phyloP scores from a whole-genome alignment of 352 stramenopile genomes.

The Globisporangium paroecandrum region DNA sequence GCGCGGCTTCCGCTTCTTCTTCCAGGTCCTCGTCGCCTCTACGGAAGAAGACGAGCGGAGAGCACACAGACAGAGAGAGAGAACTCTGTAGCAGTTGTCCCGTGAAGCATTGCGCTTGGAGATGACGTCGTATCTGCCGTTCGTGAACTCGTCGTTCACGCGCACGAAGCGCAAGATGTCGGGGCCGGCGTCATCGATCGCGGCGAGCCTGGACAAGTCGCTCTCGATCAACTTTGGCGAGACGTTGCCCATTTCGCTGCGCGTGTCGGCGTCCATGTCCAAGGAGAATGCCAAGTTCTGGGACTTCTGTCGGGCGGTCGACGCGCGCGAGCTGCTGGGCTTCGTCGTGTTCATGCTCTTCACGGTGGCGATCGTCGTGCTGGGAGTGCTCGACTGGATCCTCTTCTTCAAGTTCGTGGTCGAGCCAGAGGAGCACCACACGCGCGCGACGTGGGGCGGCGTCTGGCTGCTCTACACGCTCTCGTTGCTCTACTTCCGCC shows the following conservation, averaged over 20 bases:
- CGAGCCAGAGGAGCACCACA: constrained; percentile 40
- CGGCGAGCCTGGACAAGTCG: constrained; percentile 28
- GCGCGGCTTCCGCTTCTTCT: neutral
- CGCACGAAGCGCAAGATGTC: constrained; percentile 64
- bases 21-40: neutral
- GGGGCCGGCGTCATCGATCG: constrained; percentile 34
- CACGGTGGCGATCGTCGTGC: constrained; percentile 36
- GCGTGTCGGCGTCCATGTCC: constrained; percentile 2
- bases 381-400: constrained; percentile 53
- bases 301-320: constrained; percentile 27
- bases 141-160: constrained; percentile 22
- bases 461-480: constrained; percentile 49
- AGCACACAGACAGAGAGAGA: neutral
- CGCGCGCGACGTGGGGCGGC: constrained; percentile 43
- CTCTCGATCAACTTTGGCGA: constrained; percentile 22
- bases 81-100: neutral
- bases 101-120: neutral
- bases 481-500: constrained; percentile 46
- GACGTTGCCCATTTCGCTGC: constrained; percentile 14
- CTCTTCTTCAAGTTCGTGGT: constrained; percentile 70
- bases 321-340: constrained; percentile 37
- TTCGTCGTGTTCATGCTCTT: constrained; percentile 48
- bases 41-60: neutral
- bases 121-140: constrained; percentile 25
- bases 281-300: constrained; percentile 19